phyloP scores from a whole-genome alignment of 441 rosid species.

The Breynia disticha region DNA sequence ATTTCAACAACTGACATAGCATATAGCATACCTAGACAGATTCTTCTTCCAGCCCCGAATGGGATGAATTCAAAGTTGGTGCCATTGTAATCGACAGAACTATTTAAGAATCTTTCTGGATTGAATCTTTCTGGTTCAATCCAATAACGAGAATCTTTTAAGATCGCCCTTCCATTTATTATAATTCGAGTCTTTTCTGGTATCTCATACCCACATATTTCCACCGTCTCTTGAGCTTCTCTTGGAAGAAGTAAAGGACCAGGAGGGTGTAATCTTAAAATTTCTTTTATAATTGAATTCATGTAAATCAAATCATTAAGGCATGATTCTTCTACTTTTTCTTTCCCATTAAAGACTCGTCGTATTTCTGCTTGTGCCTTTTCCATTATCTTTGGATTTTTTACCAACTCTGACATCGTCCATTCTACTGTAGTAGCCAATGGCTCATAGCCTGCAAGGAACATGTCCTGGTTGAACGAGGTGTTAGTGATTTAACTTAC shows the following conservation, averaged over 20 bases:
- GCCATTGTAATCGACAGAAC: constrained; percentile 3
- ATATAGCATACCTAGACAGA: neutral
- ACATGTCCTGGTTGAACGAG: neutral
- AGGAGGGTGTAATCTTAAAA: constrained; percentile 4
- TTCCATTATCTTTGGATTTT: no score
- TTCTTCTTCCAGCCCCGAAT: no score
- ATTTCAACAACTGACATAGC: neutral
- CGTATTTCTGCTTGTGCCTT: constrained; percentile 6
- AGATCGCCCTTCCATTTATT: neutral
- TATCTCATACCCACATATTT: constrained; percentile 4
- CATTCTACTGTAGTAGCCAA: neutral
- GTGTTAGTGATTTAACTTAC: neutral
- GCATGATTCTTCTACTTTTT: neutral
- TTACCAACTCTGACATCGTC: constrained; percentile 6
- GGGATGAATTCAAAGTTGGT: neutral
- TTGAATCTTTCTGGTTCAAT: neutral
- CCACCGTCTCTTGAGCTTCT: neutral
- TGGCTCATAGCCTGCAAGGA: constrained; percentile 3
- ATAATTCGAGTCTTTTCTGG: neutral
- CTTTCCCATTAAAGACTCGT: neutral
- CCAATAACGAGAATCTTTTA: neutral
- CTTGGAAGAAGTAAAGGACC: constrained; percentile 1
- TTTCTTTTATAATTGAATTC: constrained; percentile 5
- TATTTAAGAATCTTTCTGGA: constrained; percentile 6
- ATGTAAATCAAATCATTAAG: neutral